Conservation (phyloP, 1,139 yeast species). For the Pneumocystis carinii region DNA sequence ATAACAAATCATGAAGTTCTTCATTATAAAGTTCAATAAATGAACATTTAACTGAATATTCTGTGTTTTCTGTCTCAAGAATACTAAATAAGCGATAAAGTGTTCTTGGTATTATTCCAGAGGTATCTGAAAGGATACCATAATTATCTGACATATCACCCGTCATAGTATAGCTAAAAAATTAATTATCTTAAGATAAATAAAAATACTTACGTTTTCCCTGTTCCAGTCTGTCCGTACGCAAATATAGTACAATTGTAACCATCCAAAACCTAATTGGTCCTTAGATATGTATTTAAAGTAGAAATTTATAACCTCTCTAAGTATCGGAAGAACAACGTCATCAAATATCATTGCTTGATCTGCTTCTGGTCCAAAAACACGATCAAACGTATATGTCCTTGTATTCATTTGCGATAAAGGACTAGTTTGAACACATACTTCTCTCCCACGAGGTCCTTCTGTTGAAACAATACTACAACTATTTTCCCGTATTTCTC, state of each 20-base stretch:
- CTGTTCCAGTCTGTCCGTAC: constrained; percentile 84
- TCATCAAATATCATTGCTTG: constrained; percentile 45
- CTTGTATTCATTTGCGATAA: constrained; percentile 24
- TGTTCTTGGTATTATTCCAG: constrained; percentile 61
- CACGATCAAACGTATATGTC: constrained; percentile 51
- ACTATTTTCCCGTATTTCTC: constrained; percentile 56
- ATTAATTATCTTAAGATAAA: background rate
- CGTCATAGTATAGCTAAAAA: constrained; percentile 52
- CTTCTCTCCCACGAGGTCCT: constrained; percentile 18
- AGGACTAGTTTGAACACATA: constrained; percentile 22
- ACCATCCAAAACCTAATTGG: constrained; percentile 12
- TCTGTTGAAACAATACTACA: constrained; percentile 43
- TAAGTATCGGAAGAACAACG: constrained; percentile 44
- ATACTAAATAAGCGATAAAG: constrained; percentile 36
- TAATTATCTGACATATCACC: constrained; percentile 35
- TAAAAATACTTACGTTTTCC: constrained; percentile 39
- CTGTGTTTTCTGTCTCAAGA: constrained; percentile 29
- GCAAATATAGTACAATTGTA: constrained; percentile 71
- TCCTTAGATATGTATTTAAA: background rate
- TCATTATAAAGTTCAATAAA: constrained; percentile 65
- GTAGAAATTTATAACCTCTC: constrained; percentile 27
- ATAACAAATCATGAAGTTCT: constrained; percentile 45
- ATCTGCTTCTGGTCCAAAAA: constrained; percentile 61
- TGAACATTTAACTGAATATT: constrained; percentile 50
- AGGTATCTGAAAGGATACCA: constrained; percentile 17